Conservation (phyloP, 78 protist genomes). For the Chrysochromulina tobinii region DNA sequence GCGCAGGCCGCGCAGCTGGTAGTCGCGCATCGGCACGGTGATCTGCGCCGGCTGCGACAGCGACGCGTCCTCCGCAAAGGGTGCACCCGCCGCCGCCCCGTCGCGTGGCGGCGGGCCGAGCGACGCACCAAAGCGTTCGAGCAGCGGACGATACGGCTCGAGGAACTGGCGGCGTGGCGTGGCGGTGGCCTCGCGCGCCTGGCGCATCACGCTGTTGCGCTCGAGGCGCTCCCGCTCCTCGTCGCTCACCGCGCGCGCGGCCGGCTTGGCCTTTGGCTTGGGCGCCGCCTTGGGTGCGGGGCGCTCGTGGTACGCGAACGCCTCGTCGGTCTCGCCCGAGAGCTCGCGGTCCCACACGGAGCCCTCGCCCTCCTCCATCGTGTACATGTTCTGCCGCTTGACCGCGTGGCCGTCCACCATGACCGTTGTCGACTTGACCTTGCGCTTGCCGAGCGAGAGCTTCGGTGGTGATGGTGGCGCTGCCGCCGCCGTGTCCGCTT, state of each 20-base stretch:
- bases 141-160: not conserved
- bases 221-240: not conserved
- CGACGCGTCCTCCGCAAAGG: not conserved
- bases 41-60: not conserved
- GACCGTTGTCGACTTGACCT: not conserved
- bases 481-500: not conserved
- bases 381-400: not conserved
- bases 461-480: not conserved
- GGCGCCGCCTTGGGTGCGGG: not conserved
- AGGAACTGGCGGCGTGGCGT: not conserved
- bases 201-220: not conserved
- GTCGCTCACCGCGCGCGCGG: not conserved
- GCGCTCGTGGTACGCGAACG: not conserved
- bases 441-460: not conserved
- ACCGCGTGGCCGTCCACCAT: conserved; percentile 22
- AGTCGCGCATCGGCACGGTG: conserved; percentile 68
- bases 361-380: conserved; percentile 29
- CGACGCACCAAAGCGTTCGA: not conserved
- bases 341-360: conserved; percentile 5
- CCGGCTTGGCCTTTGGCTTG: not conserved
- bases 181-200: not conserved
- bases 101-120: not conserved
- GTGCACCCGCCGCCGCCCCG: not conserved
- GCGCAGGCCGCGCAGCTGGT: conserved; percentile 89
- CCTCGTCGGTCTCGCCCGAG: not conserved